Conservation (phyloP, 345 rosid genomes). For the Populus pruinosa region DNA sequence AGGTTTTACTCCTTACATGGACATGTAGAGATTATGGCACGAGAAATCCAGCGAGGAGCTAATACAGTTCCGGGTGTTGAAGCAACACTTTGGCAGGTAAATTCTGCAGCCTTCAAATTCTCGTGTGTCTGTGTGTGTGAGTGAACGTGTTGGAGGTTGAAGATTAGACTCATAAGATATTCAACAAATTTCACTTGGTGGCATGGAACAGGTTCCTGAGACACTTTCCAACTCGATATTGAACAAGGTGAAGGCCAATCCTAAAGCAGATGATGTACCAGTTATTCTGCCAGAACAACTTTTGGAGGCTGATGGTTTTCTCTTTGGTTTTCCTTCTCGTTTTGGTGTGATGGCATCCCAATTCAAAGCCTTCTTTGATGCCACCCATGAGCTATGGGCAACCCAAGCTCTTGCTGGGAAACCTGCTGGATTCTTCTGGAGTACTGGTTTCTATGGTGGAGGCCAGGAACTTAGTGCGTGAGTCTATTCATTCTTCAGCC, state of each 20-base stretch:
- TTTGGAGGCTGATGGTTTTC: conserved; percentile 79
- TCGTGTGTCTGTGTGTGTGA: neutral
- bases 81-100: conserved; percentile 92
- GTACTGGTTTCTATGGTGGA: conserved; percentile 92
- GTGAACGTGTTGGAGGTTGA: neutral
- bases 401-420: conserved; percentile 87
- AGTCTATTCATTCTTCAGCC: conserved; percentile 26
- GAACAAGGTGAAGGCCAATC: conserved; percentile 72
- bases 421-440: conserved; percentile 98
- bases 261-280: conserved; percentile 69
- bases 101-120: neutral
- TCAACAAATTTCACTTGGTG: neutral
- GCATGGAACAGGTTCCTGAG: conserved; percentile 60
- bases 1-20: conserved; percentile 79
- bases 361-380: conserved; percentile 82
- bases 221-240: conserved; percentile 56
- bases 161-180: neutral
- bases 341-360: conserved; percentile 96
- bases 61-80: conserved; percentile 69
- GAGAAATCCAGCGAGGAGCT: conserved; percentile 77
- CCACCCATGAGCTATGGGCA: conserved; percentile 66
- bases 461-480: conserved; percentile 97
- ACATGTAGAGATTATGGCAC: conserved; percentile 88
- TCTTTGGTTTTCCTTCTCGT: conserved; percentile 93
- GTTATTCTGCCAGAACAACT: conserved; percentile 75